Evolutionary conservation across 192 early-diverging fungal genomes (phyloP), one percentile per base, ranked within the genome.

Genomic region (Chytriomyces confervae): DNA sequence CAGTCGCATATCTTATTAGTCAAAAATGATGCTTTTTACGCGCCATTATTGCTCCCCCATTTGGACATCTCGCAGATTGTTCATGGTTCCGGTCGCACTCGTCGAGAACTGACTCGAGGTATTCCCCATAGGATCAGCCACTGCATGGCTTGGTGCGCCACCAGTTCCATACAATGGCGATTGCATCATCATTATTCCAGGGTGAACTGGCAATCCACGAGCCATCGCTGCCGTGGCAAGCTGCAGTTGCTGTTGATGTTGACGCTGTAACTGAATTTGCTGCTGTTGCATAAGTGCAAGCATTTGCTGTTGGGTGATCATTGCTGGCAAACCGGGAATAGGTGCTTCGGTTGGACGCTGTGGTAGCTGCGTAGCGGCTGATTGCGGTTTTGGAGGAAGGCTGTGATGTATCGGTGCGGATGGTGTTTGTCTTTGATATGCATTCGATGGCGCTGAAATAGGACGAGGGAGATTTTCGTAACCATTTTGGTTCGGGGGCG

Each of bases 231-330:
- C 72, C 50, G 50, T 57, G 8, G 77, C 77, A n/a, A 62, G 36
- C 20, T 63, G 6, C 0, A 79, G 49, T 65, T 79, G 77, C 23
- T 79, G 69, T 36, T 72, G 77, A 44, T 79, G 77, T 49, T 72
- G 77, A 45, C 65, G 77, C 27, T 72, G 77, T 16, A 79, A 29
- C 53, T 79, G 77, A 44, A 72, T 44, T 53, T 79, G 65, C 64
- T 79, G 69, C 29, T 79, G 77, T n/a, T 79, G 77, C 77, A 74
- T 74, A 8, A 62, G 45, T 7, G 72, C 72, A 18, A 74, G 72
- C 10, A 62, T 16, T 47, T 61, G 36, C 29, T 61, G 36, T 8
- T 47, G 53, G 23, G 69, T 61, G 53, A 13, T 36, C 60, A 61
- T 50, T 11, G 16, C 69, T 43, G 63, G 18, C 9, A 11, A 5